A percentile compares a stretch with the other conserved stretches of the same genome.
Evolutionary conservation across 345 rosid genomes (phyloP).

Genomic region (Euphorbia peplus): DNA sequence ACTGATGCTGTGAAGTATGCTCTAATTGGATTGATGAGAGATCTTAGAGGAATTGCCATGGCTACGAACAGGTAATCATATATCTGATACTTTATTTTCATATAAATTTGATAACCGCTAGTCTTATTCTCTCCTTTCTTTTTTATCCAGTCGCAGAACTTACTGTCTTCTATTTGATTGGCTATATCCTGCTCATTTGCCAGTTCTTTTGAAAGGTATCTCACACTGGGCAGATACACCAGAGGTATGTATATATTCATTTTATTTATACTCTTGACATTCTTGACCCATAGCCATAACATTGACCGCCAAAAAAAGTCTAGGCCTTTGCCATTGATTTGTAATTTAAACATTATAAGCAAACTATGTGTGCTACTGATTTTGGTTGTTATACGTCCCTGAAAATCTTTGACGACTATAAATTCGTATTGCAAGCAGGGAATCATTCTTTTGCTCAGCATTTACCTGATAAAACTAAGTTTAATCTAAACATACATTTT

Average conservation of each 20-base stretch:
- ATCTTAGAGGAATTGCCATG: constrained; percentile 96
- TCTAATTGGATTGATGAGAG: constrained; percentile 91
- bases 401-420: not conserved
- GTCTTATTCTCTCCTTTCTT: constrained; percentile 9
- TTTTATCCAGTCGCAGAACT: constrained; percentile 76
- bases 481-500: not conserved
- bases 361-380: not conserved
- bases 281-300: not conserved
- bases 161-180: constrained; percentile 94
- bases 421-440: not conserved
- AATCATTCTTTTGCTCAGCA: not conserved
- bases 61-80: constrained; percentile 76
- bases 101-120: not conserved
- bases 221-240: constrained; percentile 97
- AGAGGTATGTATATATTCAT: constrained; percentile 55
- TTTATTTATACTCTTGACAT: not conserved
- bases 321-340: not conserved
- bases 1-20: constrained; percentile 90
- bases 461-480: not conserved
- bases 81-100: not conserved
- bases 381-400: not conserved
- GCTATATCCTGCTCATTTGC: constrained; percentile 96
- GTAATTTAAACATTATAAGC: not conserved
- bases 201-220: constrained; percentile 86
- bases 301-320: not conserved